A percentile compares a stretch with the other conserved stretches of the same genome.
Conservation (phyloP, 495 filamentous ascomycete species). For the Neurospora sp. region DNA sequence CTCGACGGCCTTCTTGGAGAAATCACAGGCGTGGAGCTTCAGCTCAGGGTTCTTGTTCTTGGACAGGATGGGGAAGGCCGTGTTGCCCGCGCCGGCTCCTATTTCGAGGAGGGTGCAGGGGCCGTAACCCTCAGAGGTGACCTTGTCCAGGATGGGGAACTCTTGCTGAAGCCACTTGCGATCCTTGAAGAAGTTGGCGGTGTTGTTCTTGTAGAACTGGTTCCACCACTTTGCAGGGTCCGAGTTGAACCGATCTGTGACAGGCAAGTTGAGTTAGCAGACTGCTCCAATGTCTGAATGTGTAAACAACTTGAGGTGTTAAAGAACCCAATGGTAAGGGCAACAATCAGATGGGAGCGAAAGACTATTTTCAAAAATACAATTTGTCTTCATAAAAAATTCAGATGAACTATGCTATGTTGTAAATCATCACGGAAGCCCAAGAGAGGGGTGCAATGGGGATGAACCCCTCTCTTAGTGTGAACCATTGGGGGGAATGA, state of each 20-base stretch:
- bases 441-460: not conserved
- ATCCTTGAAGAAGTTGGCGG: slow-evolving; percentile 95
- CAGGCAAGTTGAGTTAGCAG: slow-evolving; percentile 20
- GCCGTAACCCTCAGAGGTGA: slow-evolving; percentile 54
- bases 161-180: slow-evolving; percentile 94
- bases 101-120: slow-evolving; percentile 68
- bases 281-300: slow-evolving; percentile 2
- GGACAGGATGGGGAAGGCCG: slow-evolving; percentile 77
- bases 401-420: slow-evolving; percentile 56
- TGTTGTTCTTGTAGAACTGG: slow-evolving; percentile 91
- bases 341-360: slow-evolving; percentile 53
- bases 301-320: not conserved
- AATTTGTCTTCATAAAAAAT: slow-evolving; percentile 41
- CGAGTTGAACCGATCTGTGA: slow-evolving; percentile 63
- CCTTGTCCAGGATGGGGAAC: slow-evolving; percentile 69
- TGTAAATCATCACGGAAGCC: slow-evolving; percentile 45
- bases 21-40: slow-evolving; percentile 84
- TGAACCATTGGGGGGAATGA: not conserved
- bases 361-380: slow-evolving; percentile 39
- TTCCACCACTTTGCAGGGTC: slow-evolving; percentile 96
- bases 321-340: slow-evolving; percentile 2
- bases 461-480: not conserved
- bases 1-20: slow-evolving; percentile 81
- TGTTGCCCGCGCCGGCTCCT: slow-evolving; percentile 93
- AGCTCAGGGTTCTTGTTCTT: slow-evolving; percentile 72